Conservation (phyloP, 2,329 filamentous ascomycete genomes). For the Hypoxylon rubiginosum region DNA sequence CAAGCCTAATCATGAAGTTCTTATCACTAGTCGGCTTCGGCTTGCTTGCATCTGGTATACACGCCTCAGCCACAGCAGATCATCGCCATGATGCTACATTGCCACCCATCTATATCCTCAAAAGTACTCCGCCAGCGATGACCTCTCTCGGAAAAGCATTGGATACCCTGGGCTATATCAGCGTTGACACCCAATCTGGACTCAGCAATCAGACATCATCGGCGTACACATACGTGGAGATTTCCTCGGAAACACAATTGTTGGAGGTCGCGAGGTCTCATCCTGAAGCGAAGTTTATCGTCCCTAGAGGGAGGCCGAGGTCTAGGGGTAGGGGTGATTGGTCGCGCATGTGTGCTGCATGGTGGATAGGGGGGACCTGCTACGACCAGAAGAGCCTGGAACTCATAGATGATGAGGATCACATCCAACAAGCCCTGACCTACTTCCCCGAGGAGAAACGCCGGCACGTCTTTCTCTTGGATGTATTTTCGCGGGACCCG, state of each 20-base stretch:
- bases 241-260: constrained; percentile 37
- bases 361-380: background rate
- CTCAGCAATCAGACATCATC: constrained; percentile 2
- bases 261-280: constrained; percentile 37
- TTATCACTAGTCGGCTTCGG: constrained; percentile 13
- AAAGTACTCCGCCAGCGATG: constrained; percentile 37
- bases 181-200: constrained; percentile 11
- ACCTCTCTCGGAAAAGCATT: constrained; percentile 41
- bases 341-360: background rate
- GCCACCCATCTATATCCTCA: constrained; percentile 45
- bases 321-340: background rate
- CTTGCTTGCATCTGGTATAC: constrained; percentile 18
- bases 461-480: constrained; percentile 37
- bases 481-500: constrained; percentile 36
- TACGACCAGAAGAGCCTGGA: background rate
- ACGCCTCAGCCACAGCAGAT: constrained; percentile 2
- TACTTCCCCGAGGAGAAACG: constrained; percentile 34
- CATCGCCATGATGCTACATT: background rate
- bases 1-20: constrained; percentile 20
- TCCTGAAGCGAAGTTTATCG: constrained; percentile 46
- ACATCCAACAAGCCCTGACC: constrained; percentile 27
- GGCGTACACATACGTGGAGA: constrained; percentile 40
- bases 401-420: constrained; percentile 6
- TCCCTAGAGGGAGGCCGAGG: constrained; percentile 28
- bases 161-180: constrained; percentile 44